Evolutionary conservation across 805 yeast genomes (phyloP), one percentile per base, ranked within the genome.

Genomic region (Kluyveromyces nonfermentans): DNA sequence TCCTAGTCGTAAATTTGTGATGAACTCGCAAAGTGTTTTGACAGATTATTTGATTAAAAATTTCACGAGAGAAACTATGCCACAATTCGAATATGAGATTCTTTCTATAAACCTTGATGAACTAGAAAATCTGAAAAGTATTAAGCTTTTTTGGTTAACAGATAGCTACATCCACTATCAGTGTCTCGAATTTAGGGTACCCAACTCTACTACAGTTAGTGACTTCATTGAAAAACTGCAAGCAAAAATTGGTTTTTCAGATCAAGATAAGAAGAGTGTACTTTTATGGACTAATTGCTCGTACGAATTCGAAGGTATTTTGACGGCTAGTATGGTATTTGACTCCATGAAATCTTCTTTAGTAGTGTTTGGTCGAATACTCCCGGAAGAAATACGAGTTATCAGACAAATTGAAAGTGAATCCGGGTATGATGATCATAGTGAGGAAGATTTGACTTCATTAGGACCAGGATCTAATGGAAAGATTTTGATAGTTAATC

Each of bases 21-120:
- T 71, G 42, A 65, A 63, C 33, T 59, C 70, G 2, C 59, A 55
- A 35, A 56, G 63, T 39, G 37, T 33, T 10, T 46, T 71, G 15
- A 57, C 59, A 9, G 60, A 62, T 25, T 65, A 66, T 43, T 51
- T 67, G 25, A 60, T 71, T 4, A 66, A 66, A 40, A 67, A 67
- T 42, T 54, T 59, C 25, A 60, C 67, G 6, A 57, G 59, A 42
- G 60, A 56, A 28, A 46, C 56, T 10, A 62, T 60, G n/a, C 68
- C 78, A 4, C 55, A 69, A 1, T 74, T 90, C 46, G 81, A 80
- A 50, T 90, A 84, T 59, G 96, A 90, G 56, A 64, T 82, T 1
- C 70, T 93, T 55, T 83, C 78, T 37, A 78, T 88, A 36, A 78
- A 89, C 1, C 67, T 90, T 43, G 72, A 69, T 31, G 94, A 87